Base-by-base conservation (phyloP, 2,329 filamentous ascomycete species). In the Cladorrhinum sp. region DNA sequence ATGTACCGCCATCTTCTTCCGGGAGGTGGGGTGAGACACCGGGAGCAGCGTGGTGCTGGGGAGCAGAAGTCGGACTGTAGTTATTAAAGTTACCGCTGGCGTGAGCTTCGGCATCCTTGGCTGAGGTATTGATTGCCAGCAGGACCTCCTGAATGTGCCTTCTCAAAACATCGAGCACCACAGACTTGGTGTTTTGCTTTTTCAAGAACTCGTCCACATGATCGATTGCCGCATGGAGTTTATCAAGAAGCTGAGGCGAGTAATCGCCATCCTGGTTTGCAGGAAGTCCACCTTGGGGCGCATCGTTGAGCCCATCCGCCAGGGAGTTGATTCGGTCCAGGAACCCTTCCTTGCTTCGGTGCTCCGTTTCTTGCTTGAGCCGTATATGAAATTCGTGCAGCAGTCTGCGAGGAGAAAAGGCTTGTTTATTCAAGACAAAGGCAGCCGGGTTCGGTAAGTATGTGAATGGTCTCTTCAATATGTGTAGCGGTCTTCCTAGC, bases 401-500 rank as follows among this genome's bases (percentile, higher is more conserved):
- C 20, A 68, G 50, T n/a, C 62, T 57, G 25, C 64, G 60, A 22
- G 67, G 50, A 2, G 57, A 63, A 49, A 70, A 70, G 13, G 61
- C 59, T 49, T 64, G 55, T 20, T 64, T 72, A 29, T 72, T 64
- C 71, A 72, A 75, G 8, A 24, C 57, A 55, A 71, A 72, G 2
- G 65, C 59, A 0, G 71, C 75, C 0, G 77, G 77, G 58, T 79
- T 79, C 0, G 77, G 77, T 1, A 79, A 68, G 70, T 76, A 74
- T 25, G 73, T 72, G 59, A 78, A 79, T 16, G 53, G 53, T 51
- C 75, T 82, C 41, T 78, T 70, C 12, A 73, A 72, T 18, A 83
- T 77, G 52, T 83, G 79, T 20, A 83, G 73, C 0, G 76, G 76
- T 16, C 75, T 73, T 41, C 76, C 76, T 1, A 85, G 68, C 82